Conservation (phyloP, 2,329 filamentous ascomycete genomes). For the Mariannaea sp. region DNA sequence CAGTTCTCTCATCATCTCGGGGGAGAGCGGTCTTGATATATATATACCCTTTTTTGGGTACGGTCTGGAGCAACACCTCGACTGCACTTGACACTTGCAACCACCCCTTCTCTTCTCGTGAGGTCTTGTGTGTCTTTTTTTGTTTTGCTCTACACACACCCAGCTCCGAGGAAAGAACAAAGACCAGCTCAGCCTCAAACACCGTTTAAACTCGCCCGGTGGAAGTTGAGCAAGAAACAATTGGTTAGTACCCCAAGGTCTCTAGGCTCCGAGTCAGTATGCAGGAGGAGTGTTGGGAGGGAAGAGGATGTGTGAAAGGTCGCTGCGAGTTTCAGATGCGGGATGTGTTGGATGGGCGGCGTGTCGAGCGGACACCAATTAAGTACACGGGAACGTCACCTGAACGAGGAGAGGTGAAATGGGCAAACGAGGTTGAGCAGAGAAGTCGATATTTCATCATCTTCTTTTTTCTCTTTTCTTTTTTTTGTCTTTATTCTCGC, state of each 20-base stretch:
- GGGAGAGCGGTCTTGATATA: background rate
- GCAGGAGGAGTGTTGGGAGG: background rate
- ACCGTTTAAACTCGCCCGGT: background rate
- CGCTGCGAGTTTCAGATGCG: background rate
- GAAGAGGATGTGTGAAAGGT: too few species aligned
- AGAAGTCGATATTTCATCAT: background rate
- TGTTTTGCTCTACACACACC: background rate
- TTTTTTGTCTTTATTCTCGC: too few species aligned
- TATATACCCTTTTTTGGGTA: constrained; percentile 3
- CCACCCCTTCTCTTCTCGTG: background rate
- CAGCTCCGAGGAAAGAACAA: background rate
- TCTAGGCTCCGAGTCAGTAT: background rate
- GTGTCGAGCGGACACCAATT: background rate
- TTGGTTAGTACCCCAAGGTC: background rate
- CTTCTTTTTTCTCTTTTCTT: background rate
- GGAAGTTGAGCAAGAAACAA: background rate
- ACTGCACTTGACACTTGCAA: background rate
- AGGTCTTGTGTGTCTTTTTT: too few species aligned
- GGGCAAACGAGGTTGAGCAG: background rate
- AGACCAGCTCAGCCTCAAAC: background rate
- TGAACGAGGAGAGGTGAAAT: background rate
- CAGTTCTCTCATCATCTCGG: background rate
- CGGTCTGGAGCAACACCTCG: background rate
- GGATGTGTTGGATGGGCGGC: too few species aligned
- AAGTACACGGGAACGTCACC: background rate